These are phyloP conservation scores for Schrenkiella parvula DNA, from an alignment of 345 rosid species.

Conservation along the genomic window DNA sequence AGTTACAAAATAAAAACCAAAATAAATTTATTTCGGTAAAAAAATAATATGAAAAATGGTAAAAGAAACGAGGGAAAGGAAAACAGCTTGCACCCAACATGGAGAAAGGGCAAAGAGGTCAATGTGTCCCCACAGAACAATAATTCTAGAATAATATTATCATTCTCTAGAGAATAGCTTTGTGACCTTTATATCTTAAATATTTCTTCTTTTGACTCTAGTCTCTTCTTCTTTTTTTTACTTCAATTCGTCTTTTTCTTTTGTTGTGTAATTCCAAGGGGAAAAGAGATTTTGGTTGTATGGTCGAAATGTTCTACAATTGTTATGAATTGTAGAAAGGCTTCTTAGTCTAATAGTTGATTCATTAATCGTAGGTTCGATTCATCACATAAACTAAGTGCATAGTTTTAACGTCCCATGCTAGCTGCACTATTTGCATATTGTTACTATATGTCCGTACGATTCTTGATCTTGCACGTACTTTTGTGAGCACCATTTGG, in stretches of 20 bases:
- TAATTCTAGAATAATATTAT: constrained; percentile 57
- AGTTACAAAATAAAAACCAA: neutral
- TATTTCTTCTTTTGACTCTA: constrained; percentile 44
- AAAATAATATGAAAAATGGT: neutral
- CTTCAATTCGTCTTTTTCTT: constrained; percentile 19
- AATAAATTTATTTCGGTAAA: neutral
- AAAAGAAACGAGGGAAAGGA: neutral
- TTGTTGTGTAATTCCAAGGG: constrained; percentile 15
- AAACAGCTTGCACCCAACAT: constrained; percentile 72
- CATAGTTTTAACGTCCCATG: neutral
- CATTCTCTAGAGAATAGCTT: constrained; percentile 32
- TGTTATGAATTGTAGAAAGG: neutral
- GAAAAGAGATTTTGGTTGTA: neutral
- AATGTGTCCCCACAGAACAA: constrained; percentile 53
- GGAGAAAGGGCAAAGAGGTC: constrained; percentile 36
- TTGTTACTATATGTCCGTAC: neutral
- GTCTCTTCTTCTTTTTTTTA: constrained; percentile 30
- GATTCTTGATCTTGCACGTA: neutral
- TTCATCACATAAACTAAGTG: neutral
- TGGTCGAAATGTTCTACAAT: constrained; percentile 15
- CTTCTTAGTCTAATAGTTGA: neutral
- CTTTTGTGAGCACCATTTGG: neutral
- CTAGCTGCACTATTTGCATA: neutral
- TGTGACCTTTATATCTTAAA: constrained; percentile 23
- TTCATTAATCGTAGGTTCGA: neutral